Evolutionary conservation across 129 eudicot species (phyloP).

Genomic region (Tagetes erecta): DNA sequence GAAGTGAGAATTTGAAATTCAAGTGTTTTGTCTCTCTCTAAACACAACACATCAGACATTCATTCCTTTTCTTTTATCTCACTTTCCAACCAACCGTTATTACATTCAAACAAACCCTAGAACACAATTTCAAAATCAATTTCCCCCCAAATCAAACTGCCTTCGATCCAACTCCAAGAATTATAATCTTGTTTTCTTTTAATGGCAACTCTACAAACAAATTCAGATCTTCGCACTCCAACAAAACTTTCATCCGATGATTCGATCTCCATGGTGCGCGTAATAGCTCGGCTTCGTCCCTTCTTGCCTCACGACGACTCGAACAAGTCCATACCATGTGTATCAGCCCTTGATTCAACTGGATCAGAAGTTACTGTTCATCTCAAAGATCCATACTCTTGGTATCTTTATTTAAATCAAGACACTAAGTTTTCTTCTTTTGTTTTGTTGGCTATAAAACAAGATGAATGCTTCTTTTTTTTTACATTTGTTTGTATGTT

Average conservation of each 20-base stretch:
- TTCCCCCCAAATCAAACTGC: no score
- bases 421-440: not conserved
- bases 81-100: not conserved
- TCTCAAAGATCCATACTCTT: slow-evolving; percentile 77
- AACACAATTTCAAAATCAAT: no score
- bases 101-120: no score
- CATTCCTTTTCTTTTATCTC: no score
- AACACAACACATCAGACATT: no score
- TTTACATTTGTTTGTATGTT: no score
- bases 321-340: slow-evolving; percentile 39
- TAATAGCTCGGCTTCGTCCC: slow-evolving; percentile 67
- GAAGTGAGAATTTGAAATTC: no score
- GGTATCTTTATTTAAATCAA: slow-evolving; percentile 32
- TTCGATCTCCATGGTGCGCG: slow-evolving; percentile 65
- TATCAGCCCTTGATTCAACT: slow-evolving; percentile 45
- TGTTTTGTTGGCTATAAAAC: not conserved
- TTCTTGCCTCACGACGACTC: slow-evolving; percentile 56
- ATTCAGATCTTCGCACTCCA: slow-evolving; percentile 25
- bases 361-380: slow-evolving; percentile 56
- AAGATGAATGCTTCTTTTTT: not conserved
- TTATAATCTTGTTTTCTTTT: no score
- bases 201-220: not conserved
- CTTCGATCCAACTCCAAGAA: no score
- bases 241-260: slow-evolving; percentile 16
- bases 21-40: no score